Evolutionary conservation across 2,329 filamentous ascomycete species (phyloP), one percentile per base, ranked within the genome.

Genomic region (Venturia pyrina): DNA sequence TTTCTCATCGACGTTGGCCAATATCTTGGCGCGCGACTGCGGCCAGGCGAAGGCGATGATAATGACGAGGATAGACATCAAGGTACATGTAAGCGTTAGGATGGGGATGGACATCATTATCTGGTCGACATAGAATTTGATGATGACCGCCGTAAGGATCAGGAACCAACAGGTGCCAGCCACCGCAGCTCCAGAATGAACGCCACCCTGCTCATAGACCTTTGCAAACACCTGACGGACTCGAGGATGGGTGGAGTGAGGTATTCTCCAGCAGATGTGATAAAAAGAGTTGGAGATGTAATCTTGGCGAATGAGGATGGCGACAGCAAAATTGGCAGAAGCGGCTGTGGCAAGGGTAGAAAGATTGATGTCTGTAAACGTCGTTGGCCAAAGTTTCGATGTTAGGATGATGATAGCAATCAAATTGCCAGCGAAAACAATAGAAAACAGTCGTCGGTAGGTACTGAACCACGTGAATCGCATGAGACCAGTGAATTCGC

Each of bases 151-250:
- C 3, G 75, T 74, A 66, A 80, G 77, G 21, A 75, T 68, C 15
- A 78, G 69, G 72, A 78, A 81, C 81, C 81, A 83, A 10, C 74
- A 53, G n/a, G 75, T 69, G 1, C 75, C 75, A 63, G 75, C 73
- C 6, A 75, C 68, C 2, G 73, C 76, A 62, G 73, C 73, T 1
- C 75, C 74, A 5, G 74, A 75, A 67, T 79, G 78, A 0, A 78
- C 69, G 11, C 78, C 77, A 21, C 77, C 78, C 44, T 77, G 72
- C 50, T 74, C 73, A 68, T 78, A 79, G 21, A 78, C 69, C 68
- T 78, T 79, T 46, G 76, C 76, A 3, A 73, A 72, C 28, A 71
- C 69, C 8, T 72, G 70, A 3, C 78, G 75, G 34, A 78, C 69
- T 8, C 68, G 57, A 17, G 78, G 69, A 13, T 78, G 75, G 34